Conservation (phyloP, 176 grass and related monocot species). For the Eragrostis curvula region DNA sequence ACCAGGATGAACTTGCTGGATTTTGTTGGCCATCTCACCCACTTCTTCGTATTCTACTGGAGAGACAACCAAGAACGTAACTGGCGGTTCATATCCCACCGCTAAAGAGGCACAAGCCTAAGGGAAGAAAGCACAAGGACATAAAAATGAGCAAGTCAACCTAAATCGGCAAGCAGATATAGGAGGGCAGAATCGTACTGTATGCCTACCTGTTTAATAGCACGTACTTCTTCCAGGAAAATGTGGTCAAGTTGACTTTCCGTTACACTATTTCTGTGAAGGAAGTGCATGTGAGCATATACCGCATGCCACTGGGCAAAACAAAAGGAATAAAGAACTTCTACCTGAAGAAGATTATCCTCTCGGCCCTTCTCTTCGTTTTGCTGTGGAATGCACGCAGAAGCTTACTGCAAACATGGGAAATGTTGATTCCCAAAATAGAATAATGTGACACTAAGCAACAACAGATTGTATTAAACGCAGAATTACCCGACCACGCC, state of each 20-base stretch:
- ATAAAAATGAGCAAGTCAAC: neutral
- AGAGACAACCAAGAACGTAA: neutral
- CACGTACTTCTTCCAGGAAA: neutral
- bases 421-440: neutral
- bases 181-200: too few relatives aligned
- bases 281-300: neutral
- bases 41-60: too few relatives aligned
- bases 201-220: neutral
- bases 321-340: neutral
- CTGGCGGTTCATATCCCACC: too few relatives aligned
- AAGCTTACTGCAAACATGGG: neutral
- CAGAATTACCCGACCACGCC: neutral
- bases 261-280: neutral
- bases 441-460: neutral
- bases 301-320: too few relatives aligned
- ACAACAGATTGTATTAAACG: neutral
- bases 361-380: neutral
- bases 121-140: neutral
- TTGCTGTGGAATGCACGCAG: neutral
- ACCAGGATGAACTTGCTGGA: too few relatives aligned
- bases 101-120: neutral
- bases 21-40: too few relatives aligned
- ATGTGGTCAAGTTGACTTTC: neutral
- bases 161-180: neutral
- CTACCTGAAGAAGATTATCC: conserved; percentile 19